A percentile compares a stretch with the other conserved stretches of the same genome.
phyloP scores from a whole-genome alignment of 148 eudicot species.

The Pouteria glomerata region DNA sequence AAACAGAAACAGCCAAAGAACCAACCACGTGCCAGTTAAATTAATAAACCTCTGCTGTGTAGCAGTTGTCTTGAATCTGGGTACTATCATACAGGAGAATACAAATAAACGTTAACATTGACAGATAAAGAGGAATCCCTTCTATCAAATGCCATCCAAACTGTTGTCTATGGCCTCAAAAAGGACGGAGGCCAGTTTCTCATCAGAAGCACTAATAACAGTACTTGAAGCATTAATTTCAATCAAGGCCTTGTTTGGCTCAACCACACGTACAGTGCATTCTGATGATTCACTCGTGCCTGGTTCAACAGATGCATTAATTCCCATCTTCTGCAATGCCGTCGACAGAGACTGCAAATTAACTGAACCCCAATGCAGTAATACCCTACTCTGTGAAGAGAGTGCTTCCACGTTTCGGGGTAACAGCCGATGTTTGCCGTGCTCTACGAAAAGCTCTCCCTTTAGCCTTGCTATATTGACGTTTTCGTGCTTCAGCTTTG shows the following conservation, averaged over 20 bases:
- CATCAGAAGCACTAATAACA: slow-evolving; percentile 48
- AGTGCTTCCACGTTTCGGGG: slow-evolving; percentile 19
- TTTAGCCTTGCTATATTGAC: slow-evolving; percentile 44
- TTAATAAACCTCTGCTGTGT: background rate
- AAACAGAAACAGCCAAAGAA: too few relatives aligned
- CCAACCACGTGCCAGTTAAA: background rate
- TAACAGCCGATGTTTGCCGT: slow-evolving; percentile 43
- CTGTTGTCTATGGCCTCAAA: slow-evolving; percentile 39
- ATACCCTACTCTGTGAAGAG: slow-evolving; percentile 16
- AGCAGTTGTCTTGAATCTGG: background rate
- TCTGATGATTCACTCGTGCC: slow-evolving; percentile 19
- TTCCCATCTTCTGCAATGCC: slow-evolving; percentile 52
- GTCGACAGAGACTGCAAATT: slow-evolving; percentile 32
- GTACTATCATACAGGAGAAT: background rate
- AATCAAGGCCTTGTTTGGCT: slow-evolving; percentile 49
- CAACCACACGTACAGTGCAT: slow-evolving; percentile 26
- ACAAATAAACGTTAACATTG: background rate
- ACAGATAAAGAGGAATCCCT: background rate
- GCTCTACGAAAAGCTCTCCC: slow-evolving; percentile 59
- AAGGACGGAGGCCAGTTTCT: slow-evolving; percentile 39
- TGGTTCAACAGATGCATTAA: slow-evolving; percentile 35
- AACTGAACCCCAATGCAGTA: slow-evolving; percentile 38
- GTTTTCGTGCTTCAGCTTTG: slow-evolving; percentile 32
- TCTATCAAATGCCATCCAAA: slow-evolving; percentile 30
- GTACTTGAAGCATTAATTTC: slow-evolving; percentile 36